Base-by-base conservation (phyloP, 2,329 filamentous ascomycete genomes). In the Pyrenochaeta sp. region DNA sequence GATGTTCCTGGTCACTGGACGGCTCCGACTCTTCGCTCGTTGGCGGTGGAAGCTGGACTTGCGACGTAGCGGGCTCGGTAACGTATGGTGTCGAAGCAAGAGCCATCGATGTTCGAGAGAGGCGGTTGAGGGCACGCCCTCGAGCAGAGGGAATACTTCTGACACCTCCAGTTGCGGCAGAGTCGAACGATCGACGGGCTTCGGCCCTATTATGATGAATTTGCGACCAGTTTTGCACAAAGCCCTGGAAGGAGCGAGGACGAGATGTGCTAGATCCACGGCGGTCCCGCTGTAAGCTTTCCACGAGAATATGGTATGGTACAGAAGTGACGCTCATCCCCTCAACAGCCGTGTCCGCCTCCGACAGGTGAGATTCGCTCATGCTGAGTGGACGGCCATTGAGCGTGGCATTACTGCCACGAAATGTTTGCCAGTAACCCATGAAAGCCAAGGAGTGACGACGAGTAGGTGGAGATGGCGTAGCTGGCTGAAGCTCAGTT, bases 331-430 rank as follows among this genome's bases (percentile, higher is more conserved):
- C 53, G 22, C 42, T 55, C n/a, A 32, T 28, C 7, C 45, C 52
- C 15, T 62, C 56, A 34, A 59, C 43, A 24, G 42, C 50, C 12
- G 61, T 64, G 28, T 56, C 52, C 27, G 59, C 56, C 13, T 62
- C 59, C 2, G 61, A 64, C 19, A 55, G 13, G 5, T 42, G 32
- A 9, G 58, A 54, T 39, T 56, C 60, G 47, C 60, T 63, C 22
- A 65, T 59, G 45, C 53, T 64, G 12, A 59, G 34, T 19, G 52
- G 36, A 2, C 53, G 52, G 22, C 36, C 19, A 24, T 44, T 44
- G 24, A 43, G 32, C 22, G 45, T 51, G n/a, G 39, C 15, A 25
- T 36, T 50, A 46, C 54, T 52, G 27, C 49, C 54, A 34, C 44
- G 54, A 37, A 52, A 44, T 15, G 28, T 19, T 36, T 54, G 40